Evolutionary conservation across 2,329 filamentous ascomycete species (phyloP), one percentile per base, ranked within the genome.

Genomic region (Trichoderma lentiforme): DNA sequence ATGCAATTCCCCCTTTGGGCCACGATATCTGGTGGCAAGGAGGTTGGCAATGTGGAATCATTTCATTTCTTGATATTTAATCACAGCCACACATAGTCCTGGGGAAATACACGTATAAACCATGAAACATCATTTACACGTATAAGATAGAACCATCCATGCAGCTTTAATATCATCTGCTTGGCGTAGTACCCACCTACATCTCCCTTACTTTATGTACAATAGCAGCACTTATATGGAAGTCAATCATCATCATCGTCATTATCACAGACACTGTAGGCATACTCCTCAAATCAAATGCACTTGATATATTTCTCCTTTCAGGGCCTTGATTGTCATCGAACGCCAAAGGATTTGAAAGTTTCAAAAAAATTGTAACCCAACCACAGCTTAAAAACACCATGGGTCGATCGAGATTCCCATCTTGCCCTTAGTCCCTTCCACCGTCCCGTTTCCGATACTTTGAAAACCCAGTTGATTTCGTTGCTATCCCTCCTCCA

Each of bases 391-490:
- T 61, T 9, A 43, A 43, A 61, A 69, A 69, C 28, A 47, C 66
- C 66, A 68, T 69, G 56, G 47, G 26, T 47, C n/a, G 24, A 43
- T 39, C 15, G 47, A 21, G 58, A 24, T 47, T 47, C 57, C 39
- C 36, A 26, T 34, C 56, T 69, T 57, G 4, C 39, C 56, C 39
- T 18, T 9, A 0, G 3, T 43, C 39, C 66, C 51, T 34, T 69
- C 57, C 57, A 61, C 66, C 36, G 12, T 28, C 53, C 56, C n/a
- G 34, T 69, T 32, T 39, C 66, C 39, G 43, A 51, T 60, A 61
- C 56, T 51, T 26, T 32, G 26, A 69, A 69, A 68, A 32, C 39
- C 61, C 60, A 57, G 60, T 24, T 53, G 21, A 65, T 65, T 67
- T 67, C 30, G n/a, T 70, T n/a, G 57, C 68, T 47, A 63, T 34